Conservation (phyloP, 2,329 filamentous ascomycete genomes). For the Trichophyton simii region DNA sequence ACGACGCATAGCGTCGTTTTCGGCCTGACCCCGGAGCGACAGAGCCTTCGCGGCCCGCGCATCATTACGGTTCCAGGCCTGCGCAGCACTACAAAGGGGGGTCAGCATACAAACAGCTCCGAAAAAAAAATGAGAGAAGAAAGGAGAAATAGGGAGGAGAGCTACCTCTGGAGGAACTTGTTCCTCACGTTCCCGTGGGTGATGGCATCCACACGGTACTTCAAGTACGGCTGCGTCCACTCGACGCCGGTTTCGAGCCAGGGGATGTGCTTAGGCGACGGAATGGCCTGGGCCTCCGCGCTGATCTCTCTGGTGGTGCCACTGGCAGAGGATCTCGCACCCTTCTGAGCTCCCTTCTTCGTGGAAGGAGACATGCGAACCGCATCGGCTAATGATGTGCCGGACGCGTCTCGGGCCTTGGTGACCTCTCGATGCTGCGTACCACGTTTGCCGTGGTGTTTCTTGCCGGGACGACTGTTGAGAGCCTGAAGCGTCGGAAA, state of each 20-base stretch:
- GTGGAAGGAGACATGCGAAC: constrained; percentile 91
- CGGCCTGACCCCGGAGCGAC: constrained; percentile 84
- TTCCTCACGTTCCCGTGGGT: constrained; percentile 93
- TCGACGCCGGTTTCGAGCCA: constrained; percentile 90
- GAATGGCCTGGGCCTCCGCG: constrained; percentile 67
- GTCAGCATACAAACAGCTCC: background rate
- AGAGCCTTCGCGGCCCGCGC: constrained; percentile 90
- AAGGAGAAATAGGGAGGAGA: background rate
- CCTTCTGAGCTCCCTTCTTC: constrained; percentile 44
- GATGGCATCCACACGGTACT: constrained; percentile 88
- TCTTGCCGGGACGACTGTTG: constrained; percentile 60
- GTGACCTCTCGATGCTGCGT: constrained; percentile 51
- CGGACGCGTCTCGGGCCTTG: constrained; percentile 53
- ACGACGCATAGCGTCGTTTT: constrained; percentile 95
- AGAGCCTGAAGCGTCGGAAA: constrained; percentile 81
- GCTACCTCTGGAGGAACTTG: constrained; percentile 86
- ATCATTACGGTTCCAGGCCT: constrained; percentile 98
- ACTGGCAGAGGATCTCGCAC: constrained; percentile 42
- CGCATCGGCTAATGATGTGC: constrained; percentile 79
- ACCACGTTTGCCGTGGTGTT: constrained; percentile 82
- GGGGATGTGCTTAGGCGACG: constrained; percentile 79
- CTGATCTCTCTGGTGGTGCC: constrained; percentile 60
- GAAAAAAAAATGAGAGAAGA: background rate
- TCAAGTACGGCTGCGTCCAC: constrained; percentile 88
- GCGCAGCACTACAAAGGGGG: constrained; percentile 59